These are phyloP conservation scores for Fusarium acutatum DNA, from an alignment of 2,329 filamentous ascomycete species.

Conservation along the genomic window DNA sequence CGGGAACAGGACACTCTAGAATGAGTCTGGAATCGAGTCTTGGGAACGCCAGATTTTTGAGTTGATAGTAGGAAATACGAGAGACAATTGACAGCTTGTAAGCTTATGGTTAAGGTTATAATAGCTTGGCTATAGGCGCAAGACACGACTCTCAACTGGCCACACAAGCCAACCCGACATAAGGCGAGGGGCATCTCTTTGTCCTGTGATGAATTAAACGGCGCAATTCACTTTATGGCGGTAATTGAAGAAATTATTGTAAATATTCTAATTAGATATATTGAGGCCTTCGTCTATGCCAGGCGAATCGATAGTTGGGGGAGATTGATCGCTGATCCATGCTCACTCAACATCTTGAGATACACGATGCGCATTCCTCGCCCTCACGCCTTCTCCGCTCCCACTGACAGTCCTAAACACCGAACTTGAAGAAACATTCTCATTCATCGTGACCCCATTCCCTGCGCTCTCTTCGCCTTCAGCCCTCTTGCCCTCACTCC, in stretches of 20 bases:
- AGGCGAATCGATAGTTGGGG: fast-evolving
- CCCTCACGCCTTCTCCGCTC: conserved; percentile 14
- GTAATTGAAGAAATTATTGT: fast-evolving
- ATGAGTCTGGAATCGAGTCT: not conserved
- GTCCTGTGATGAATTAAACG: not conserved
- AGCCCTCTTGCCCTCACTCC: not conserved
- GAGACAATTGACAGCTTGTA: not conserved
- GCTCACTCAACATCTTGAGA: conserved; percentile 14
- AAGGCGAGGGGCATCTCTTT: not conserved
- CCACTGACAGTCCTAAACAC: conserved; percentile 64
- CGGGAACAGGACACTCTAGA: not conserved
- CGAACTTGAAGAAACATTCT: conserved; percentile 67
- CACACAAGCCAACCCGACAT: not conserved
- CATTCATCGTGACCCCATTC: conserved; percentile 51
- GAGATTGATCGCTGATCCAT: not conserved
- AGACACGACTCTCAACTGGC: not conserved
- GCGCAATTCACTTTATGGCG: not conserved
- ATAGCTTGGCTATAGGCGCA: not conserved
- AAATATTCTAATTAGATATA: not conserved
- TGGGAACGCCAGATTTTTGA: not conserved
- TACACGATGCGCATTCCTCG: not conserved
- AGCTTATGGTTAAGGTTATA: not conserved
- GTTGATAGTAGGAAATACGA: not conserved
- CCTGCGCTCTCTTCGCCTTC: not conserved
- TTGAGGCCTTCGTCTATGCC: not conserved